Base-by-base conservation (phyloP, 768 basidiomycete genomes). In the Multifurca ochricompacta region DNA sequence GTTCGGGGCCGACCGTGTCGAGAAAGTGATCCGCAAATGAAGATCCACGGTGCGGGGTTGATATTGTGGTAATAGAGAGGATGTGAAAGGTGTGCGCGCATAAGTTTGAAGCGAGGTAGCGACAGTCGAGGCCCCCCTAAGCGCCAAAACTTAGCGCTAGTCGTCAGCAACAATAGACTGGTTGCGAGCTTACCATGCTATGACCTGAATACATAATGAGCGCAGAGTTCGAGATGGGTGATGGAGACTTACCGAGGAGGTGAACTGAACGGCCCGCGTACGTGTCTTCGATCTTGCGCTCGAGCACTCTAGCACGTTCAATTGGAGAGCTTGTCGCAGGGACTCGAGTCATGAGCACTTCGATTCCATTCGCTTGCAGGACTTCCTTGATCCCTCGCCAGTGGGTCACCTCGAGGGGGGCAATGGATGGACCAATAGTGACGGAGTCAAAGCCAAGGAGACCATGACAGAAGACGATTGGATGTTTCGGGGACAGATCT, bases 361-460 rank as follows among this genome's bases (percentile, higher is more conserved):
- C 87, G 11, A 79, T 79, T 16, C 91, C 94, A 65, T 87, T 92
- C 34, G 86, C 78, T 63, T 94, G 85, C 6, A 99, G 75, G 16
- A 88, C 92, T 66, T 97, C 91, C 64, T 87, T 85, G 59, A 99
- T 95, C 6, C 96, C 96, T 34, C 95, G 80, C 96, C 96, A 99
- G 68, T 99, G 93, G 2, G 86, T 77, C 37, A 99, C 91, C 64
- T 93, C 83, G 16, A 97, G 63, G 4, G 91, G 83, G 11, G 85
- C 82, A 53, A 85, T 87, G 41, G 84, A 71, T 2, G 78, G 82
- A 1, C 87, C 86, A 21, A 91, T 84, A 3, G 81, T 86, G 61
- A 93, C 79, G 0, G 82, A 84, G 66, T 94, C 91, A 59, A 93
- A 94, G 1, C 91, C 91, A 7, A 97, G 77, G 1, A 96, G 77